Evolutionary conservation across 2,329 filamentous ascomycete species (phyloP), one percentile per base, ranked within the genome.

Genomic region (Colletotrichum viniferum): DNA sequence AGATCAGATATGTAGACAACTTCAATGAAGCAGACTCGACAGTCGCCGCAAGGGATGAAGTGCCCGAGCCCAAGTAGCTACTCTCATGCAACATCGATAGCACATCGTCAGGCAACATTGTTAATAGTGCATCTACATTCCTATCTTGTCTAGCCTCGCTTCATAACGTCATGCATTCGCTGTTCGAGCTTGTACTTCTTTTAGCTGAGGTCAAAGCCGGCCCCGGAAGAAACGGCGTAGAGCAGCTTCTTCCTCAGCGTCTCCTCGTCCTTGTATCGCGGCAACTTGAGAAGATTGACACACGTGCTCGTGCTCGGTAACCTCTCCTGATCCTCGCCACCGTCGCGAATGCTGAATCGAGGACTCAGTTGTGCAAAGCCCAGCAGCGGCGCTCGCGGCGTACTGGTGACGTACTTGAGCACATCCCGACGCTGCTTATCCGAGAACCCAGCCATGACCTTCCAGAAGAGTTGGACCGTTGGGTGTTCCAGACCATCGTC

Each of bases 251-350:
- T 90, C 81, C 91, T 93, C 80, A 99, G 83, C 32, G 88, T 89
- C 74, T 87, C 84, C 77, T 92, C 91, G 38, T 88, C 92, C 63
- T 84, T 90, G 84, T 98, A 99, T 78, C 93, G 91, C 8, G 97
- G 97, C 78, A 99, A 85, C 87, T 99, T 99, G 63, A 99, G 86
- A 79, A 99, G 83, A 82, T 99, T 99, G 32, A 98, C 95, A 80
- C 97, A 99, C 0, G 97, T 99, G 82, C 96, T 98, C 21, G 97
- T 96, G 82, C 95, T 98, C 4, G 97, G 97, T 77, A 98, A 86
- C 74, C 97, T 89, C 63, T 91, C 90, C 84, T 96, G 90, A 81
- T 97, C 95, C 30, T 86, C 86, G 6, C 95, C 94, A 2, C 91
- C 92, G 84, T 99, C 97, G 6, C 97, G 88, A 77, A 99, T 98